These are phyloP conservation scores for Arthrobotrys conoides DNA, from an alignment of 2,329 filamentous ascomycete genomes.

Conservation along the genomic window DNA sequence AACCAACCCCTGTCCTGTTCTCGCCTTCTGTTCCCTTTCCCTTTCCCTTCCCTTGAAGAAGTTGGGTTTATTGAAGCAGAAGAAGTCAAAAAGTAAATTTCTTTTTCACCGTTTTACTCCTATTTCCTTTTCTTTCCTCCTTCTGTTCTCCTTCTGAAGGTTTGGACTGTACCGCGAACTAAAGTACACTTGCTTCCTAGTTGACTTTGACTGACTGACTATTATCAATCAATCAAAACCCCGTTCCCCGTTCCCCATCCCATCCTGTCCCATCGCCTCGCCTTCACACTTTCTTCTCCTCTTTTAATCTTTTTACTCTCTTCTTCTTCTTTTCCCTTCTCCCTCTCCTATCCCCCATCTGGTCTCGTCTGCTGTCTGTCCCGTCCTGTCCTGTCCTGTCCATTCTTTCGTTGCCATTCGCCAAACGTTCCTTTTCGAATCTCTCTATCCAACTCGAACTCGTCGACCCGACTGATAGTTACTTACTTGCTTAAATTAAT, in stretches of 20 bases:
- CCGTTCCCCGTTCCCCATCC: neutral
- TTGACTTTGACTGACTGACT: no score
- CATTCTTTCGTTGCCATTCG: constrained; percentile 36
- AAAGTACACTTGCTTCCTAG: constrained; percentile 21
- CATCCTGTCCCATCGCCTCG: constrained; percentile 42
- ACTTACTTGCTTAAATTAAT: no score
- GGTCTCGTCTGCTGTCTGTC: constrained; percentile 6
- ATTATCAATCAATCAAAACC: constrained; percentile 48
- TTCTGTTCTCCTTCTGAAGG: constrained; percentile 27
- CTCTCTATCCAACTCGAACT: constrained; percentile 18
- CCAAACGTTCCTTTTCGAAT: constrained; percentile 32
- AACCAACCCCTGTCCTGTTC: constrained; percentile 27
- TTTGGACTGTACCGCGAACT: constrained; percentile 18
- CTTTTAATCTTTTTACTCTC: constrained; percentile 14
- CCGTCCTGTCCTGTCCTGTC: constrained; percentile 6
- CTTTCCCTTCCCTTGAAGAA: constrained; percentile 12
- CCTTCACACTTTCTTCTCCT: constrained; percentile 9
- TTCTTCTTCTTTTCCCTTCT: neutral
- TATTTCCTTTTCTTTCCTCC: constrained; percentile 36
- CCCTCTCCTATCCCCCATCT: constrained; percentile 5
- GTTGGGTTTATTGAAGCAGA: no score
- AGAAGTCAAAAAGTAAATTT: no score
- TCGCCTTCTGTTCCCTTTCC: constrained; percentile 40
- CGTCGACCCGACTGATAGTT: constrained; percentile 28
- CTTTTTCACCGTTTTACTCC: constrained; percentile 57